phyloP scores from a whole-genome alignment of 371 early-diverging fungal species.

The Mortierella sp. region DNA sequence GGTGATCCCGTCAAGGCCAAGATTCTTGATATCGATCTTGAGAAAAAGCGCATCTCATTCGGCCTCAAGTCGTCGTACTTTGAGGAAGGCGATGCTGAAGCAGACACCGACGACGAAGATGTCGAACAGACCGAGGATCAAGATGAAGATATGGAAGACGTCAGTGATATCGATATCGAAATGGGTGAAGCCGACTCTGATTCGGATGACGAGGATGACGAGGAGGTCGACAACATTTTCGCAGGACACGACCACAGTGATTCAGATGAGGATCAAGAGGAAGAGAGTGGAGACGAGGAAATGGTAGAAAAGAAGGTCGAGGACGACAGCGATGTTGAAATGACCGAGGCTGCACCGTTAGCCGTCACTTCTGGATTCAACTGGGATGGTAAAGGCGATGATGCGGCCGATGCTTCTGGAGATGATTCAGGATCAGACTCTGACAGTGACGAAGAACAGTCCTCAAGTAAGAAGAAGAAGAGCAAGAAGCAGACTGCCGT shows the following conservation, averaged over 20 bases:
- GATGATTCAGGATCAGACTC: slow-evolving; percentile 28
- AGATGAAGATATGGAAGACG: slow-evolving; percentile 40
- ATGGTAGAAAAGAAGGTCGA: slow-evolving; percentile 15
- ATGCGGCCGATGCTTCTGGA: slow-evolving; percentile 50
- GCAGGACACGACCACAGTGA: slow-evolving; percentile 58
- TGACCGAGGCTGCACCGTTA: slow-evolving; percentile 35
- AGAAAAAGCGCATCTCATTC: slow-evolving; percentile 71
- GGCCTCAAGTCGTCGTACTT: slow-evolving; percentile 85
- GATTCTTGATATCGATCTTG: slow-evolving; percentile 72
- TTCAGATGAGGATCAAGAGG: slow-evolving; percentile 59
- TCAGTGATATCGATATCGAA: slow-evolving; percentile 41
- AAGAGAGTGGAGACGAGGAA: slow-evolving; percentile 59
- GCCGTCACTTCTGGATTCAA: slow-evolving; percentile 62
- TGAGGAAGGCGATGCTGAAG: slow-evolving; percentile 61
- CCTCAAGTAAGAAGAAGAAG: slow-evolving; percentile 59
- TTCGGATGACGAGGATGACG: slow-evolving; percentile 54
- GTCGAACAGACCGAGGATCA: slow-evolving; percentile 40
- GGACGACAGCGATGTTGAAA: slow-evolving; percentile 63
- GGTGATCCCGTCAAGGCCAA: slow-evolving; percentile 81
- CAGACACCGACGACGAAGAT: slow-evolving; percentile 58
- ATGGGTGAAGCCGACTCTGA: slow-evolving; percentile 57
- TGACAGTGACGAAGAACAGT: slow-evolving; percentile 55
- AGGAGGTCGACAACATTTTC: slow-evolving; percentile 50
- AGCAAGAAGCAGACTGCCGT: slow-evolving; percentile 58
- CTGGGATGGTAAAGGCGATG: slow-evolving; percentile 67